Evolutionary conservation across 1,284 basidiomycete species (phyloP), one percentile per base, ranked within the genome.

Genomic region (Sparassis latifolia): DNA sequence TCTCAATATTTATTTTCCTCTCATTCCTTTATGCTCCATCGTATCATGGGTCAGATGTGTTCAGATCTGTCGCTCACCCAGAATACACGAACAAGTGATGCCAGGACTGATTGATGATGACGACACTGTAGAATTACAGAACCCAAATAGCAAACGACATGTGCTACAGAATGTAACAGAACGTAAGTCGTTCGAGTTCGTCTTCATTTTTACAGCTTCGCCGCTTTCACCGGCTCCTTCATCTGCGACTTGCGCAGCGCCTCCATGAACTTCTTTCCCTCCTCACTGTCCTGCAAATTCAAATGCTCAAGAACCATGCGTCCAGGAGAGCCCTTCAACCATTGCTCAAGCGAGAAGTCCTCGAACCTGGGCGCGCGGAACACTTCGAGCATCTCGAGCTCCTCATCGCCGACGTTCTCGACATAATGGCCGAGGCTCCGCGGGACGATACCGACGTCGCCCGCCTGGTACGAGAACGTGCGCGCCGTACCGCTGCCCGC

Each of bases 241-340:
- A 67, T 69, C 58, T 82, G 80, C 7, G 67, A 74, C 66, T 80
- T 80, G 42, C 69, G 70, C 12, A 82, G 65, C 39, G 69, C 64
- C 7, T 70, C 62, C 48, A 81, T 75, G 10, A 75, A 75, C 28
- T 72, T 76, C 40, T 27, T 42, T 28, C 40, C 40, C 6, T 37
- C 35, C 35, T 37, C 35, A 12, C 35, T 37, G 56, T 79, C 73
- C 39, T 69, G 69, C 41, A 81, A 66, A 31, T 74, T 73, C 35
- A 82, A 67, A 60, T 82, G 79, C 2, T 76, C 79, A 60, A 84
- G 77, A 30, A 84, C 81, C 30, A 84, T 64, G 30, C 72, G 71
- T 2, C 78, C 76, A 3, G 82, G 82, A 3, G 78, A 80, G 51
- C 84, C 65, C 0, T 82, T 82, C 7, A 86, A 69, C 82, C 82